Percentiles rank a stretch among this genome's conserved stretches.
These are phyloP conservation scores for Rehmannia glutinosa DNA, from an alignment of 257 asterid species.

Conservation along the genomic window DNA sequence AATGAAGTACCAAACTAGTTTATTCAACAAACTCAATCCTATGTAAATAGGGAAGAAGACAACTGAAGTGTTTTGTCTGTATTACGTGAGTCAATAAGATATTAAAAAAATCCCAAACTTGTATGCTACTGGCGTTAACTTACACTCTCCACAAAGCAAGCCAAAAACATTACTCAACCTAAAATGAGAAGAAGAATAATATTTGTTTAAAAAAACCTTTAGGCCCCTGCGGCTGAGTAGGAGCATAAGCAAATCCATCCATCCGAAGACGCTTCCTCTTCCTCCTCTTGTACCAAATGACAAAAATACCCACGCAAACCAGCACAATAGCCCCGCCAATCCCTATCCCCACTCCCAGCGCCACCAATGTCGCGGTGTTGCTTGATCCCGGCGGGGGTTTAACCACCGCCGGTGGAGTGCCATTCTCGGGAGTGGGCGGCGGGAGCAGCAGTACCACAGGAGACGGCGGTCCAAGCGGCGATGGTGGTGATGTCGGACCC, in stretches of 20 bases:
- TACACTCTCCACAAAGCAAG: background rate
- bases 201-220: slow-evolving; percentile 41
- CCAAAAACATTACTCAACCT: background rate
- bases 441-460: slow-evolving; percentile 26
- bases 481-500: slow-evolving; percentile 19
- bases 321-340: slow-evolving; percentile 76
- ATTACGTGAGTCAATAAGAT: slow-evolving; percentile 13
- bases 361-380: slow-evolving; percentile 42
- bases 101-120: background rate
- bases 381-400: slow-evolving; percentile 21
- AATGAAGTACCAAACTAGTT: background rate
- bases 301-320: slow-evolving; percentile 57
- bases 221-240: slow-evolving; percentile 28
- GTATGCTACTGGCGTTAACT: too few species aligned
- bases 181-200: background rate
- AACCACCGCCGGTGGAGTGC: slow-evolving; percentile 7
- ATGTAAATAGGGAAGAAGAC: background rate
- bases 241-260: slow-evolving; percentile 32
- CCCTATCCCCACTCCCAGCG: slow-evolving; percentile 83
- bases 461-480: slow-evolving; percentile 36
- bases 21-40: background rate
- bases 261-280: slow-evolving; percentile 39
- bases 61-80: slow-evolving; percentile 17
- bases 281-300: slow-evolving; percentile 66
- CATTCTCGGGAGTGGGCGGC: slow-evolving; percentile 31